These are phyloP conservation scores for Lophiotrema nucula DNA, from an alignment of 495 filamentous ascomycete species.

Conservation along the genomic window DNA sequence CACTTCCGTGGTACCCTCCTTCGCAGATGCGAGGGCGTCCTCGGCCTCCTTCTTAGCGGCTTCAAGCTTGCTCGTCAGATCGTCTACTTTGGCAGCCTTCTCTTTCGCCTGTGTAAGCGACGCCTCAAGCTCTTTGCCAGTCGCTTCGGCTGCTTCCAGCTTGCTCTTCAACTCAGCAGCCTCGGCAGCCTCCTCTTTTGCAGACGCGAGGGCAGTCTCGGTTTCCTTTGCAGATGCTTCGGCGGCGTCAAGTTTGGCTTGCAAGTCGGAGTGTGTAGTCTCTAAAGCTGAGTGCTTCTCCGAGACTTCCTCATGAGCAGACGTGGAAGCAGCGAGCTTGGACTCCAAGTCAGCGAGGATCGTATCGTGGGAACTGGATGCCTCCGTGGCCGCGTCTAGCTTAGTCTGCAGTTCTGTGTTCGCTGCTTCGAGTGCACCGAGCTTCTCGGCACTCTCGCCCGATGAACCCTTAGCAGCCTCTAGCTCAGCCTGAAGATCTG, in stretches of 20 bases:
- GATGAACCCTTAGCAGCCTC: constrained; percentile 7
- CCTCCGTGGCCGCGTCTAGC: constrained; percentile 10
- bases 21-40: not conserved
- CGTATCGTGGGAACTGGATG: not conserved
- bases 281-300: too few species aligned
- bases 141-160: constrained; percentile 9
- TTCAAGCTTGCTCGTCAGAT: not conserved
- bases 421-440: not conserved
- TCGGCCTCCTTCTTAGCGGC: not conserved
- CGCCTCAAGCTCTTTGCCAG: not conserved
- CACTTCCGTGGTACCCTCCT: not conserved
- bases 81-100: not conserved
- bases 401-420: constrained; percentile 9
- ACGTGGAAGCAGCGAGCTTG: not conserved
- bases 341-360: not conserved
- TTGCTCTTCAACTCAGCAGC: constrained; percentile 1
- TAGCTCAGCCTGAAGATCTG: constrained; percentile 9
- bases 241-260: constrained; percentile 24
- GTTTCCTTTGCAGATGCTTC: not conserved
- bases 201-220: not conserved
- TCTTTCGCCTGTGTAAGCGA: not conserved
- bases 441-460: constrained; percentile 7
- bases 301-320: too few species aligned
- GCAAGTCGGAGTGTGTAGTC: too few species aligned
- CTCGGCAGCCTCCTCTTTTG: not conserved